phyloP scores from a whole-genome alignment of 345 rosid species.

The Sisymbrium irio region DNA sequence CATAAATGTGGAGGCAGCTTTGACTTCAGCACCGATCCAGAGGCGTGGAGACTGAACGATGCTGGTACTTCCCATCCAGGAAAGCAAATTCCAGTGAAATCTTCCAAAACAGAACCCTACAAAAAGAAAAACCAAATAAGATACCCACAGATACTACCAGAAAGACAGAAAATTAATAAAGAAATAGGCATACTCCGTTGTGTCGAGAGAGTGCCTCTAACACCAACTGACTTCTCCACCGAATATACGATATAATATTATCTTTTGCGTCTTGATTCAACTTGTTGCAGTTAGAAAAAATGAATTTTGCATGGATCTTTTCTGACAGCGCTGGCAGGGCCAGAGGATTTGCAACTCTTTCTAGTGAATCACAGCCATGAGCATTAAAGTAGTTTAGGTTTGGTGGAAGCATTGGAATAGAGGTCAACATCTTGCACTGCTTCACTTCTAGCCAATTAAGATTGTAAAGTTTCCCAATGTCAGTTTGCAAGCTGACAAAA shows the following conservation, averaged over 20 bases:
- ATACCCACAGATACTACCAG: no score
- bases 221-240: not conserved
- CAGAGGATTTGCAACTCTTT: not conserved
- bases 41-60: not conserved
- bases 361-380: not conserved
- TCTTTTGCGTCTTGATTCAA: not conserved
- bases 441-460: not conserved
- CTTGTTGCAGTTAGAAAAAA: not conserved
- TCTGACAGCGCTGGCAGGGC: not conserved
- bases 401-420: not conserved
- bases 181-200: not conserved
- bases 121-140: not conserved
- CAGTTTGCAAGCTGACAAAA: not conserved
- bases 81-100: not conserved
- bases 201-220: not conserved
- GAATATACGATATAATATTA: not conserved
- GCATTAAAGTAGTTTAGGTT: not conserved
- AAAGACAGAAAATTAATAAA: not conserved
- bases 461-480: not conserved
- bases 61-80: not conserved
- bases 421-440: not conserved
- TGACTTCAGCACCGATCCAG: not conserved
- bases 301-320: not conserved
- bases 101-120: not conserved
- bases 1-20: constrained; percentile 3